Evolutionary conservation across 2,329 filamentous ascomycete genomes (phyloP).

Genomic region (Diplodia scrobiculata): DNA sequence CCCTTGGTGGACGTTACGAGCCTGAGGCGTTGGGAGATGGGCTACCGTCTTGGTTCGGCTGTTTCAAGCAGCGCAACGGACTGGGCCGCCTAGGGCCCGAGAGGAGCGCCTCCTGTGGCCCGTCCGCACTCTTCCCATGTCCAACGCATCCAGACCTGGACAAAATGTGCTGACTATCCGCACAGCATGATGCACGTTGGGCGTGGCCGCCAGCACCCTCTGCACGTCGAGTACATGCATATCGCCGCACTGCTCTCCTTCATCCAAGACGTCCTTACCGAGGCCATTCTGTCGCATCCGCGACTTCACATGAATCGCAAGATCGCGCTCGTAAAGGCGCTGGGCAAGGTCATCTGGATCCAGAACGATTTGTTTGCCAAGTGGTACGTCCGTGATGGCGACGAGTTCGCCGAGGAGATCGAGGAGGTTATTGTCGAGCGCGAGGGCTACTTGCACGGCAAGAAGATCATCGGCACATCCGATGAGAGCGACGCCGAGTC

Average conservation of each 20-base stretch:
- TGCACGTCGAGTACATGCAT: constrained; percentile 80
- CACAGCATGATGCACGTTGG: constrained; percentile 77
- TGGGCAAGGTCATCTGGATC: constrained; percentile 83
- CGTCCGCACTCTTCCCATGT: constrained; percentile 30
- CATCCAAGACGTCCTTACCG: constrained; percentile 75
- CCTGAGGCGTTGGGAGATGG: neutral
- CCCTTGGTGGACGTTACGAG: neutral
- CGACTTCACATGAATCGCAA: constrained; percentile 67
- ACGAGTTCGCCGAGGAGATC: constrained; percentile 57
- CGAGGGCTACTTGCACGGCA: constrained; percentile 44
- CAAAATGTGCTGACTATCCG: neutral
- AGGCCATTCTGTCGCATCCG: constrained; percentile 73
- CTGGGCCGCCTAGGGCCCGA: neutral
- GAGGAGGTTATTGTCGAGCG: constrained; percentile 44
- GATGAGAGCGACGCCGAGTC: constrained; percentile 34
- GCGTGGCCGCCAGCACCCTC: constrained; percentile 67
- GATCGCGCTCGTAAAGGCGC: constrained; percentile 71
- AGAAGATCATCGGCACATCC: constrained; percentile 39
- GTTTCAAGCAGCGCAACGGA: constrained; percentile 7
- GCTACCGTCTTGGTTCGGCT: neutral
- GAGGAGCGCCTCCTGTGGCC: neutral
- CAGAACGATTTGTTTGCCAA: constrained; percentile 86
- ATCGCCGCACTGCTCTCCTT: constrained; percentile 72
- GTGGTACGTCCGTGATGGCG: constrained; percentile 72
- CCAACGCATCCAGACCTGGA: neutral